Base-by-base conservation (phyloP, 192 early-diverging fungal species). In the Coemansia interrupta region DNA sequence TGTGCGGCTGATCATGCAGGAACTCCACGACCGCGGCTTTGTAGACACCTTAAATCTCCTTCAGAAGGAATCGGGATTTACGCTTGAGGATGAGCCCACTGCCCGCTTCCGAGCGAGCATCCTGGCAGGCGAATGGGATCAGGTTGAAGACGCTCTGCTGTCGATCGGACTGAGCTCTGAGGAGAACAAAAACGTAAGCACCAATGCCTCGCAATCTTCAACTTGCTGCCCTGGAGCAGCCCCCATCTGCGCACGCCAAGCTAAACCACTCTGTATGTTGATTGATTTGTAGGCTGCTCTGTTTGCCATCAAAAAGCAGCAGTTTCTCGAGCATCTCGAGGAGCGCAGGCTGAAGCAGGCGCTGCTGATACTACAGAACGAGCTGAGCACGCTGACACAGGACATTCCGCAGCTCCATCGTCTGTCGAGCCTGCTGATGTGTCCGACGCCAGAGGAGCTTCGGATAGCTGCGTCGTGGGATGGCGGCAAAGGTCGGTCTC, bases 261-360 rank as follows among this genome's bases (percentile, higher is more conserved):
- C 38, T 43, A 45, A 45, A 19, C n/a, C 28, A 52, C 28, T 3
- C 13, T 48, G 26, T 39, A 39, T 51, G 49, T 4, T 32, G 49
- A 28, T 51, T 51, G 18, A 4, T 1, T 23, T 62, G 48, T 76
- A 76, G 73, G 68, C 68, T 11, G 68, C 74, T 11, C 55, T 64
- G 58, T 94, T 95, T 65, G 73, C 93, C 24, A 82, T 95, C 52
- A 80, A 90, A 48, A 78, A 89, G 45, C 97, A 99, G 82, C 92
- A 94, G 66, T 99, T 87, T 60, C 69, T 97, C 23, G 97, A 99
- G 68, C 69, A 89, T 4, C 61, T 99, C 30, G 92, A 95, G 72
- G 60, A 64, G 5, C 66, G 81, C 40, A 53, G 88, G 36, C 83
- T 86, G 3, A 85, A 89, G 58, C 75, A 82, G 47, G 96, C 95